Conservation (phyloP, 2,329 filamentous ascomycete species). For the Calonectria honghensis region DNA sequence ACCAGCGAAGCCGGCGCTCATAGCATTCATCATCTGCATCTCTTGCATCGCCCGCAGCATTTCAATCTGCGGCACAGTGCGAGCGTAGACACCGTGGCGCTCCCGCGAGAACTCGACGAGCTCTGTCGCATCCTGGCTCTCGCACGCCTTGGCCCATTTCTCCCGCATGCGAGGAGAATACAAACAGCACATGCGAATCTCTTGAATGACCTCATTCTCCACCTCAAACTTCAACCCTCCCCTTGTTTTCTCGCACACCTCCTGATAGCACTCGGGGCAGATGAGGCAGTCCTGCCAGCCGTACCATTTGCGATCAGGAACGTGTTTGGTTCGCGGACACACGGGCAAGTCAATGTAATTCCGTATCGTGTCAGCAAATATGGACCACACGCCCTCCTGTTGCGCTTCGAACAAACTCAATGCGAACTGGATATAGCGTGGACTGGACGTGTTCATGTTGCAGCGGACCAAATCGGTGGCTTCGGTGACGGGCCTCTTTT, state of each 20-base stretch:
- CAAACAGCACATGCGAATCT: constrained; percentile 30
- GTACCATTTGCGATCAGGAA: constrained; percentile 26
- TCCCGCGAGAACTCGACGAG: constrained; percentile 20
- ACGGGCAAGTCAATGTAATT: constrained; percentile 19
- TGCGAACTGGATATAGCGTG: constrained; percentile 8
- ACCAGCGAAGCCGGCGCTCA: constrained; percentile 31
- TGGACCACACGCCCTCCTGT: constrained; percentile 20
- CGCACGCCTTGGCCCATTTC: constrained; percentile 21
- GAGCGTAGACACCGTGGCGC: constrained; percentile 25
- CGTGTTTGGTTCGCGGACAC: constrained; percentile 5
- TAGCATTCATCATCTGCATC: constrained; percentile 32
- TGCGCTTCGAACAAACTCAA: constrained; percentile 24
- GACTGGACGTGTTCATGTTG: constrained; percentile 3
- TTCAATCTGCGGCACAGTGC: constrained; percentile 28
- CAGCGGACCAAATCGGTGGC: neutral
- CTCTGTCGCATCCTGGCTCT: constrained; percentile 1
- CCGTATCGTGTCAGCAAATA: neutral
- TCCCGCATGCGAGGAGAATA: constrained; percentile 32
- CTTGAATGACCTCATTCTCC: constrained; percentile 15
- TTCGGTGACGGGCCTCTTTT: neutral
- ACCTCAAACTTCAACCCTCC: constrained; percentile 17
- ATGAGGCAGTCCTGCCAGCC: constrained; percentile 33
- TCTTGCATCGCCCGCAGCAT: constrained; percentile 26
- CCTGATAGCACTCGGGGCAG: constrained; percentile 26
- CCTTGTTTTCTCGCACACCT: constrained; percentile 19